Percentiles rank a stretch among this genome's conserved stretches.
These are phyloP conservation scores for Paraphoma sp. DNA, from an alignment of 2,329 filamentous ascomycete genomes.

Conservation along the genomic window DNA sequence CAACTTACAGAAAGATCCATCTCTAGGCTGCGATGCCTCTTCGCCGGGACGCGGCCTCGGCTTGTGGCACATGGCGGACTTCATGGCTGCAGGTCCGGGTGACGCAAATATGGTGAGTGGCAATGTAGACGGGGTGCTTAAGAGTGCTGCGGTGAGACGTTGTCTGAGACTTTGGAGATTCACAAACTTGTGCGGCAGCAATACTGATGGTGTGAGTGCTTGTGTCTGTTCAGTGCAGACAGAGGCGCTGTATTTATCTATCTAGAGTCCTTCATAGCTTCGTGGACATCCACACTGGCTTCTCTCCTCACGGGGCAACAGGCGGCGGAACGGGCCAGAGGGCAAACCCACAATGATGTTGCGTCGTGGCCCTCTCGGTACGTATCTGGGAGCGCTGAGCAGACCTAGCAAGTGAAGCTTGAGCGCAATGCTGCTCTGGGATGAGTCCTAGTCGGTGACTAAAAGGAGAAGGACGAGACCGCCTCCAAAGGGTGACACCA, in stretches of 20 bases:
- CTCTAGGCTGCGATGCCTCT: conserved; percentile 23
- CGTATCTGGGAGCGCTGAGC: conserved; percentile 32
- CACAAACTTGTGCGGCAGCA: conserved; percentile 21
- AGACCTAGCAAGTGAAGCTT: conserved; percentile 39
- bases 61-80: conserved; percentile 1
- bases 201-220: conserved; percentile 25
- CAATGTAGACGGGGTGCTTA: conserved; percentile 16
- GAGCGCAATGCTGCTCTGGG: conserved; percentile 29
- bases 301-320: conserved; percentile 36
- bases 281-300: conserved; percentile 22
- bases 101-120: conserved; percentile 8
- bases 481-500: conserved; percentile 27
- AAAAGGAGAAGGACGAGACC: conserved; percentile 37
- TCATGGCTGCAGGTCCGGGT: conserved; percentile 3
- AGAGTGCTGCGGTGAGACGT: conserved; percentile 21
- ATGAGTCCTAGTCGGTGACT: conserved; percentile 35
- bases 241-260: conserved; percentile 29
- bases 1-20: conserved; percentile 15
- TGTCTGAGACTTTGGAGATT: conserved; percentile 29
- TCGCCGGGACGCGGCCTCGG: too few species aligned
- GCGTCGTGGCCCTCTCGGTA: conserved; percentile 36
- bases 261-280: conserved; percentile 17
- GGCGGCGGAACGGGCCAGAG: conserved; percentile 32
- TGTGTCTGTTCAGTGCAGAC: conserved; percentile 25
- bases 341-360: conserved; percentile 33